phyloP scores from a whole-genome alignment of 139 green algal genomes.

The Monoraphidium neglectum region DNA sequence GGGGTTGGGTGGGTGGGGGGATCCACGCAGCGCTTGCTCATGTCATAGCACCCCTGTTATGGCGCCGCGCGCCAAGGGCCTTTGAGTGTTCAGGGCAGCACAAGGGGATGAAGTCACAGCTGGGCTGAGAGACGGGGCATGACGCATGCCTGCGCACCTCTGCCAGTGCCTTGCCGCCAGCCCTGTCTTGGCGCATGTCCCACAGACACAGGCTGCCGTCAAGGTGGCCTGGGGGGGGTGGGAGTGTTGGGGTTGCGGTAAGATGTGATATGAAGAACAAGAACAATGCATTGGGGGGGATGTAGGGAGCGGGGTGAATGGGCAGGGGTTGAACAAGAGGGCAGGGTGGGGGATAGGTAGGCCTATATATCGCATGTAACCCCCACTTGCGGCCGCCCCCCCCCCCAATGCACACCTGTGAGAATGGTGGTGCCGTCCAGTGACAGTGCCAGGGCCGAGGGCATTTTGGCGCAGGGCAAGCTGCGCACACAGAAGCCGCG shows the following conservation, averaged over 20 bases:
- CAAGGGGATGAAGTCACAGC: no score
- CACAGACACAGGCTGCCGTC: slow-evolving; percentile 75
- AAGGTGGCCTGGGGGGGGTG: slow-evolving; percentile 51
- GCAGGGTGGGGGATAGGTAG: no score
- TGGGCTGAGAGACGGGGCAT: no score
- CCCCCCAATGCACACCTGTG: slow-evolving; percentile 28
- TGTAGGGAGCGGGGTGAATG: no score
- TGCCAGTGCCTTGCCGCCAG: slow-evolving; percentile 27
- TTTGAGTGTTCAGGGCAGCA: no score
- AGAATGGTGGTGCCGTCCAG: slow-evolving; percentile 50
- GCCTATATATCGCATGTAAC: background rate
- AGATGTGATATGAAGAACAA: background rate
- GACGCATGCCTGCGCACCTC: no score
- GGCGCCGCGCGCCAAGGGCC: no score
- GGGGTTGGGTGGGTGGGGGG: no score
- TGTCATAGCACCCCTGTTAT: no score
- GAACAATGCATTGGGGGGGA: background rate
- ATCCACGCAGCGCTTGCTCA: no score
- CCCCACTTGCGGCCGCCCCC: background rate
- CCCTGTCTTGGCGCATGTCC: slow-evolving; percentile 58
- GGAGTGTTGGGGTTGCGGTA: background rate
- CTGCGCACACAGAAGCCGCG: slow-evolving; percentile 55
- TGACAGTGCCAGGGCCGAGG: slow-evolving; percentile 45
- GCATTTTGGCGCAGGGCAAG: slow-evolving; percentile 59
- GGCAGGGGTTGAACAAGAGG: no score